Percentiles rank a stretch among this genome's conserved stretches.
Conservation (phyloP, 441 rosid genomes). For the Croton setiger region DNA sequence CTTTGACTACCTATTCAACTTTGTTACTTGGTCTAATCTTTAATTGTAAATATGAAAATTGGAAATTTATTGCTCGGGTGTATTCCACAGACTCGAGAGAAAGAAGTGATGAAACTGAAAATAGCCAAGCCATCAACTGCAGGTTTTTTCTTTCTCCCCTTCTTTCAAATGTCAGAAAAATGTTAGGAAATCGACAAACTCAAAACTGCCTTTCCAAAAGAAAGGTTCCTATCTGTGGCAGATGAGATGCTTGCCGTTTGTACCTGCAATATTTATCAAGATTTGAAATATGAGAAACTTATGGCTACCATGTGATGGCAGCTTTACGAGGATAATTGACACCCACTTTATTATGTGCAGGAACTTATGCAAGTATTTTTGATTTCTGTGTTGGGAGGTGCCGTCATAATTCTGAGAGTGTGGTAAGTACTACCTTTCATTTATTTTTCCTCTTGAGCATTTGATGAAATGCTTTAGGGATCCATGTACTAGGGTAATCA, state of each 20-base stretch:
- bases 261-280: not conserved
- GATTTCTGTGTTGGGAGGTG: slow-evolving; percentile 96
- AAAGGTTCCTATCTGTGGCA: too few relatives aligned
- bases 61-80: slow-evolving; percentile 18
- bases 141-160: slow-evolving; percentile 37
- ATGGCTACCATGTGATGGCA: not conserved
- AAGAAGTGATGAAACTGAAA: slow-evolving; percentile 58
- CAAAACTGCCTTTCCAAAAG: not conserved
- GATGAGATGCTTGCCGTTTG: slow-evolving; percentile 6
- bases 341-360: slow-evolving; percentile 32
- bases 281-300: not conserved
- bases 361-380: slow-evolving; percentile 65
- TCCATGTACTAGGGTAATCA: not conserved
- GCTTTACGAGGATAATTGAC: not conserved
- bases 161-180: not conserved
- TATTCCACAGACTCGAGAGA: slow-evolving; percentile 51
- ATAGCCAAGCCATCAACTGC: slow-evolving; percentile 80
- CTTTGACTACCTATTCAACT: slow-evolving; percentile 15
- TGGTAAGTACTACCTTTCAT: slow-evolving; percentile 48
- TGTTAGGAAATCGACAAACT: not conserved
- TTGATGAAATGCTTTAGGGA: too few relatives aligned
- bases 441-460: not conserved
- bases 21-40: slow-evolving; percentile 2
- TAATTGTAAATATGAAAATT: slow-evolving; percentile 11
- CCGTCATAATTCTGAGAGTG: slow-evolving; percentile 93